Evolutionary conservation across 1,284 basidiomycete species (phyloP).

Genomic region (Ustilago tritici): DNA sequence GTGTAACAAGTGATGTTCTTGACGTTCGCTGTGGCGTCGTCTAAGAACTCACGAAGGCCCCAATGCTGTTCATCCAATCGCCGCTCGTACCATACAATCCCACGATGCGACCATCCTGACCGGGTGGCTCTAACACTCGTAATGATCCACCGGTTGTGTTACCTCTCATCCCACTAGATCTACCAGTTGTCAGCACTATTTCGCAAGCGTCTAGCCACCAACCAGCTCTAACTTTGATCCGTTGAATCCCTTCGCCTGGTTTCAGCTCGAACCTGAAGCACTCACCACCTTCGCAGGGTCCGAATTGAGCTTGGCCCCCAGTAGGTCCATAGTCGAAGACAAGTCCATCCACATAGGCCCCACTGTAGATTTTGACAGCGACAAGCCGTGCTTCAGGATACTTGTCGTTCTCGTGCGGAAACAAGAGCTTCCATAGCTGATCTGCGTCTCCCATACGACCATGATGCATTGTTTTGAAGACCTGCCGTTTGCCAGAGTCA

Average conservation of each 20-base stretch:
- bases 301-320: constrained; percentile 9
- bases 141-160: constrained; percentile 37
- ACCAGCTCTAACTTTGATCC: constrained; percentile 37
- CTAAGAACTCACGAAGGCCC: constrained; percentile 12
- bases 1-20: not conserved
- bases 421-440: constrained; percentile 27
- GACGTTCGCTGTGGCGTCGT: not conserved
- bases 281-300: constrained; percentile 24
- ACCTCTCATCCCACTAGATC: constrained; percentile 37
- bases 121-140: constrained; percentile 32
- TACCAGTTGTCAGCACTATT: constrained; percentile 34
- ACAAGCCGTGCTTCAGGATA: not conserved
- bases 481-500: constrained; percentile 1
- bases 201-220: constrained; percentile 53
- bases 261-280: constrained; percentile 21
- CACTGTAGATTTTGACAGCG: constrained; percentile 35
- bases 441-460: constrained; percentile 19
- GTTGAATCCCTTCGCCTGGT: constrained; percentile 20
- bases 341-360: constrained; percentile 33
- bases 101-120: constrained; percentile 21
- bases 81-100: constrained; percentile 41
- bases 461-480: constrained; percentile 24
- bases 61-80: constrained; percentile 41
- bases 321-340: constrained; percentile 18
- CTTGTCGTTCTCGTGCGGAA: constrained; percentile 16